Base-by-base conservation (phyloP, 805 yeast genomes). In the Candida qinlingensis region DNA sequence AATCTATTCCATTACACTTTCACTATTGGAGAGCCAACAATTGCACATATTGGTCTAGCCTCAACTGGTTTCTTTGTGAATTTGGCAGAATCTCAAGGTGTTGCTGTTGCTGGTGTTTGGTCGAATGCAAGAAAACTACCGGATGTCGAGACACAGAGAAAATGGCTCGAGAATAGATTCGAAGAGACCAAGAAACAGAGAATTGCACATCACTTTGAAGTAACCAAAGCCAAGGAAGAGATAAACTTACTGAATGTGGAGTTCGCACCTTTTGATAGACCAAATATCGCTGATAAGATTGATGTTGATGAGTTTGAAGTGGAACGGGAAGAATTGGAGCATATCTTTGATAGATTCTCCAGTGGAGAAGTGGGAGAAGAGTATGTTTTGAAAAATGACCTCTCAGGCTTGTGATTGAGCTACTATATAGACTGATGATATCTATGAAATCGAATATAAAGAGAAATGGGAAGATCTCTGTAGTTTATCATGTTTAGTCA, bases 1-100 rank as follows among this genome's bases (percentile, higher is more conserved):
- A 69, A 68, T 10, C 58, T 69, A 12, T 69, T 65, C 55, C 64
- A 65, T 50, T 73, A 71, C 51, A 57, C 66, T 7, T 68, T 73
- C 45, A 61, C 65, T 36, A 58, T 63, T 42, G 52, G 62, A 13
- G 73, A 72, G 50, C 73, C 75, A 3, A 64, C 69, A 30, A 54
- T 73, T 36, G 63, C 67, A 1, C 63, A 70, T 41, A 54, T 67
- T 13, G 77, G 75, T 1, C 8, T 48, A 3, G n/a, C 47, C 12
- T 41, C 47, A 6, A 36, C 39, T 30, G 41, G 35, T 4, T 48
- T 44, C 26, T 44, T 39, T n/a, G 44, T 44, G 6, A 31, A 31
- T 12, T n/a, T 19, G 6, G 36, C 44, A 25, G 51, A 48, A 28
- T n/a, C 48, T 19, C 42, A 40, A 25, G 51, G 45, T 33, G 47